These are phyloP conservation scores for Poa pratensis DNA, from an alignment of 176 grass and related monocot genomes.

Conservation along the genomic window DNA sequence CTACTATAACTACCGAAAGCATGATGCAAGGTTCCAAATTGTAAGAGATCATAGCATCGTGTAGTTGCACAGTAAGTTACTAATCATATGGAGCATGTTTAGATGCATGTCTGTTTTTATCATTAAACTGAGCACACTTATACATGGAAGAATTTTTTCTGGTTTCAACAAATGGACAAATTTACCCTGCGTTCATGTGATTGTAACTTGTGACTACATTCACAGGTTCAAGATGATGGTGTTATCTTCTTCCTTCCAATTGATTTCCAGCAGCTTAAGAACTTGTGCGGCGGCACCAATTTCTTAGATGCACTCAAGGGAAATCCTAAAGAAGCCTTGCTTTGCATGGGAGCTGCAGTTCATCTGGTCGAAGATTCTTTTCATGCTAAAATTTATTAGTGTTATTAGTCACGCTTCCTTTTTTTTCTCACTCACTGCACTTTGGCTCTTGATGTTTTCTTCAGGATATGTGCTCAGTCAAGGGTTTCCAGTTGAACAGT, in stretches of 20 bases:
- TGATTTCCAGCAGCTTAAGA: constrained; percentile 68
- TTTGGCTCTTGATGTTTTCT: constrained; percentile 26
- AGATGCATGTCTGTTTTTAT: not conserved
- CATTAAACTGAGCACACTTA: not conserved
- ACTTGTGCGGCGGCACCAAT: constrained; percentile 46
- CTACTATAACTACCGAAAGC: not conserved
- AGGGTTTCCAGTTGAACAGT: constrained; percentile 36
- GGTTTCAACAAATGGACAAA: constrained; percentile 8
- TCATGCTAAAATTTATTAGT: constrained; percentile 18
- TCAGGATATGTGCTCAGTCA: constrained; percentile 47
- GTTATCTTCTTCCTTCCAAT: constrained; percentile 54
- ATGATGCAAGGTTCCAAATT: not conserved
- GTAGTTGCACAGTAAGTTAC: not conserved
- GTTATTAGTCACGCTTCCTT: not conserved
- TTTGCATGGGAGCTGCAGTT: constrained; percentile 83
- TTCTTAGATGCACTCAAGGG: constrained; percentile 49
- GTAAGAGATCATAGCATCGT: not conserved
- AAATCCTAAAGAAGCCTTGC: constrained; percentile 70
- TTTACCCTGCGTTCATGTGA: constrained; percentile 5
- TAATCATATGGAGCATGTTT: not conserved
- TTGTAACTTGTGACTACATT: constrained; percentile 19
- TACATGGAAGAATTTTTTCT: not conserved
- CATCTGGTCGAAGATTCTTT: constrained; percentile 66
- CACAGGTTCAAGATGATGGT: constrained; percentile 64
- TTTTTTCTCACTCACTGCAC: constrained; percentile 3